Percentiles rank a stretch among this genome's conserved stretches.
Conservation (phyloP, 176 grass and related monocot species). For the Cenchrus fungigraminus region DNA sequence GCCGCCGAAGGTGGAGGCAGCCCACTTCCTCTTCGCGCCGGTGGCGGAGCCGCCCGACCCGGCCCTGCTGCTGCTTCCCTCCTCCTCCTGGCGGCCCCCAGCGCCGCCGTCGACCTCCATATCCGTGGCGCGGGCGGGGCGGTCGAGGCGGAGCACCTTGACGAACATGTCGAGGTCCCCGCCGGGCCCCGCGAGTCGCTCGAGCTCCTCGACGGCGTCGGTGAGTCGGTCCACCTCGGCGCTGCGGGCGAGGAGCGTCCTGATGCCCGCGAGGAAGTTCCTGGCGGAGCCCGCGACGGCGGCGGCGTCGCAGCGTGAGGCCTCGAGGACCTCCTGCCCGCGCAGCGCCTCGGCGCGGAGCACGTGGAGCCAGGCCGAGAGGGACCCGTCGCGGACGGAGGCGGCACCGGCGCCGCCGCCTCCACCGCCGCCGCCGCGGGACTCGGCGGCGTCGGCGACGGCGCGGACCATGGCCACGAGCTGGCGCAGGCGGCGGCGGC, state of each 20-base stretch:
- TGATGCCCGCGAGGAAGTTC: constrained; percentile 13
- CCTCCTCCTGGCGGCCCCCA: neutral
- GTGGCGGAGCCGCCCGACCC: neutral
- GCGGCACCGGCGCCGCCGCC: neutral
- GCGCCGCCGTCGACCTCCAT: constrained; percentile 36
- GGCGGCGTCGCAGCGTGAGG: neutral
- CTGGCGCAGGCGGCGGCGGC: constrained; percentile 24
- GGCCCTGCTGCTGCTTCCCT: neutral
- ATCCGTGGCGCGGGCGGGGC: neutral
- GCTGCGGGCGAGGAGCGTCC: constrained; percentile 20
- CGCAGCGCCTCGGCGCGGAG: constrained; percentile 25
- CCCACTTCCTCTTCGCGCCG: constrained; percentile 31
- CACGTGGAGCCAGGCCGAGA: constrained; percentile 19
- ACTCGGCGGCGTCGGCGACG: constrained; percentile 29
- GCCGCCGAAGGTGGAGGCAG: neutral
- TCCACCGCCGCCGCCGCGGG: neutral
- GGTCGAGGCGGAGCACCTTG: constrained; percentile 25
- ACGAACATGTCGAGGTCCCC: constrained; percentile 39
- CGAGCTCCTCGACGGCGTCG: constrained; percentile 33
- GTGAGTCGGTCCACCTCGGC: constrained; percentile 39
- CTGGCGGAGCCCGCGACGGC: constrained; percentile 17
- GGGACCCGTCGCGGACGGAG: constrained; percentile 9
- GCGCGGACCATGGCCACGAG: constrained; percentile 23
- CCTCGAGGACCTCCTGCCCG: constrained; percentile 32
- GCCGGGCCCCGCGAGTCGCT: constrained; percentile 8